These are phyloP conservation scores for Benincasa hispida DNA, from an alignment of 306 rosid genomes.

Conservation along the genomic window DNA sequence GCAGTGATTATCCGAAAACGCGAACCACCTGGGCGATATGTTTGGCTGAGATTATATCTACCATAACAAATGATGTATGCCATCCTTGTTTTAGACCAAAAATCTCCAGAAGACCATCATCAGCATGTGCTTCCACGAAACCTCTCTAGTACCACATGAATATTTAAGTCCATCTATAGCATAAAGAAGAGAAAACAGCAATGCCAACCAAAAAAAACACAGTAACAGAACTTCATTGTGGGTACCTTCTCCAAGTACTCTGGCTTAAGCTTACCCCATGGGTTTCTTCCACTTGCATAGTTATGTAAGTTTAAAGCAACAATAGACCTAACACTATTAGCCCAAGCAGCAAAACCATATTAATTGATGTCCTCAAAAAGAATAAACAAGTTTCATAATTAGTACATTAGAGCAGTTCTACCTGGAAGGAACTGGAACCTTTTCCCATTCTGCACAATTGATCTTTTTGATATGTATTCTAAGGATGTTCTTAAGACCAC, in stretches of 20 bases:
- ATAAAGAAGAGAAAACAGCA: background rate
- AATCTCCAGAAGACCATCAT: constrained; percentile 89
- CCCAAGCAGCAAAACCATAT: constrained; percentile 1
- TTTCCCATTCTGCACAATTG: constrained; percentile 82
- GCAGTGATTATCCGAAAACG: background rate
- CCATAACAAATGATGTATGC: constrained; percentile 99
- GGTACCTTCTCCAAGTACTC: constrained; percentile 88
- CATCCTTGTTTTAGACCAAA: constrained; percentile 98
- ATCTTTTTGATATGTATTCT: constrained; percentile 73
- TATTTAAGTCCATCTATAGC: background rate
- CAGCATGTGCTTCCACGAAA: constrained; percentile 80
- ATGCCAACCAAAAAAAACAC: background rate
- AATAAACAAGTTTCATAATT: background rate
- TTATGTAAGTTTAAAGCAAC: constrained; percentile 87
- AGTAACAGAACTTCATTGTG: background rate
- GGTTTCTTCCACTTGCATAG: constrained; percentile 97
- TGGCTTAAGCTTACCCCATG: constrained; percentile 87
- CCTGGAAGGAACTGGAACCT: constrained; percentile 67
- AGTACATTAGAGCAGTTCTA: background rate
- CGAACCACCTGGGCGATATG: constrained; percentile 82
- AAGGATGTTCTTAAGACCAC: constrained; percentile 81
- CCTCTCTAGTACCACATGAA: constrained; percentile 39
- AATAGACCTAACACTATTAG: constrained; percentile 79
- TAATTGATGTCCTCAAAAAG: background rate
- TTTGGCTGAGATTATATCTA: constrained; percentile 82